Conservation (phyloP, 371 early-diverging fungal species). For the Phascolomyces articulosus region DNA sequence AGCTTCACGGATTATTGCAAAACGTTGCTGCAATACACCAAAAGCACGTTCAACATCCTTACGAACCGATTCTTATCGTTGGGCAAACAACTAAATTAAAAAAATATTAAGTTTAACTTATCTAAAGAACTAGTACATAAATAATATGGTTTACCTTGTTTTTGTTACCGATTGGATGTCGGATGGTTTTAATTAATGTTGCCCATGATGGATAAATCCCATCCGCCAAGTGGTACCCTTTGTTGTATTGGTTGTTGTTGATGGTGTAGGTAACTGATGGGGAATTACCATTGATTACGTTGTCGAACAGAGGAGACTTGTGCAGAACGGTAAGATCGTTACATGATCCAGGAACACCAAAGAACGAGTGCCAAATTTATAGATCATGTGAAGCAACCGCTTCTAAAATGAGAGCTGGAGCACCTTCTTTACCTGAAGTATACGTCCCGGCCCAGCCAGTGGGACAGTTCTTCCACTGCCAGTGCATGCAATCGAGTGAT, state of each 20-base stretch:
- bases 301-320: neutral
- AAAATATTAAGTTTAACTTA: neutral
- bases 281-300: neutral
- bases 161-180: neutral
- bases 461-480: neutral
- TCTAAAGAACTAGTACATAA: neutral
- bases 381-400: neutral
- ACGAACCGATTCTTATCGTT: neutral
- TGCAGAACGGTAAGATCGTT: neutral
- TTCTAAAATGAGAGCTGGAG: neutral
- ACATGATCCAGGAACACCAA: neutral
- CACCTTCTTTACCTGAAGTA: neutral
- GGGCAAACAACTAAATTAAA: neutral
- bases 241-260: neutral
- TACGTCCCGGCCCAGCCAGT: neutral
- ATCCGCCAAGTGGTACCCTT: neutral
- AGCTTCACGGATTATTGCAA: neutral
- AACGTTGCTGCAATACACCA: slow-evolving; percentile 1
- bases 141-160: neutral
- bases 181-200: neutral
- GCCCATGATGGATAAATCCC: neutral
- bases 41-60: neutral
- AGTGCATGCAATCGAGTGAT: slow-evolving; percentile 5
- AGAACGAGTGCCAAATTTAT: neutral
- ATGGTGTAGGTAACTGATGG: neutral